These are phyloP conservation scores for Cyamopsis tetragonoloba DNA, from an alignment of 306 rosid genomes.

Conservation along the genomic window DNA sequence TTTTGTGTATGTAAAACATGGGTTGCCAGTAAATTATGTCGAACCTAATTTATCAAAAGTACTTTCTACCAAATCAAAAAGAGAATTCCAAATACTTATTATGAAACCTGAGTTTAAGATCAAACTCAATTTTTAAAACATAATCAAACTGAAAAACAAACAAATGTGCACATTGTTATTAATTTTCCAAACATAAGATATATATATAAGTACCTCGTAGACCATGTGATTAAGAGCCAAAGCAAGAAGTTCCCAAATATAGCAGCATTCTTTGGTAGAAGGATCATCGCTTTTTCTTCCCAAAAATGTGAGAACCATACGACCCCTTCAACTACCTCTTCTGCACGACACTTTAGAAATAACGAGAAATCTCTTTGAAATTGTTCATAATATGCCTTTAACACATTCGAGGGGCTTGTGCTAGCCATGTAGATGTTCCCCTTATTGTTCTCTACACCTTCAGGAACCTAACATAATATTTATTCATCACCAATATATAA, in stretches of 20 bases:
- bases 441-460: conserved; percentile 48
- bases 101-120: no score
- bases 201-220: conserved; percentile 29
- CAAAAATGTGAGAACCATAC: conserved; percentile 51
- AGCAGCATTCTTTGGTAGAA: conserved; percentile 48
- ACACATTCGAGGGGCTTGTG: conserved; percentile 44
- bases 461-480: conserved; percentile 66
- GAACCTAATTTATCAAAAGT: no score
- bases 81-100: no score
- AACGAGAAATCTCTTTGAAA: conserved; percentile 49
- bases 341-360: conserved; percentile 43
- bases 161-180: no score
- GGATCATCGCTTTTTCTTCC: conserved; percentile 53
- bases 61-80: no score
- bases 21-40: no score
- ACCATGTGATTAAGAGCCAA: conserved; percentile 45
- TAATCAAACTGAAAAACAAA: no score
- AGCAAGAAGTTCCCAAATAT: conserved; percentile 58
- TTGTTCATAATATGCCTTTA: conserved; percentile 44
- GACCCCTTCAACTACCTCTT: conserved; percentile 49
- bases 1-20: no score
- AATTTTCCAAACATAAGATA: no score
- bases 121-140: no score
- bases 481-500: neutral
- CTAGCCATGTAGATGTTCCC: conserved; percentile 49